These are phyloP conservation scores for Pezicula rhizophila DNA, from an alignment of 2,329 filamentous ascomycete genomes.

Conservation along the genomic window DNA sequence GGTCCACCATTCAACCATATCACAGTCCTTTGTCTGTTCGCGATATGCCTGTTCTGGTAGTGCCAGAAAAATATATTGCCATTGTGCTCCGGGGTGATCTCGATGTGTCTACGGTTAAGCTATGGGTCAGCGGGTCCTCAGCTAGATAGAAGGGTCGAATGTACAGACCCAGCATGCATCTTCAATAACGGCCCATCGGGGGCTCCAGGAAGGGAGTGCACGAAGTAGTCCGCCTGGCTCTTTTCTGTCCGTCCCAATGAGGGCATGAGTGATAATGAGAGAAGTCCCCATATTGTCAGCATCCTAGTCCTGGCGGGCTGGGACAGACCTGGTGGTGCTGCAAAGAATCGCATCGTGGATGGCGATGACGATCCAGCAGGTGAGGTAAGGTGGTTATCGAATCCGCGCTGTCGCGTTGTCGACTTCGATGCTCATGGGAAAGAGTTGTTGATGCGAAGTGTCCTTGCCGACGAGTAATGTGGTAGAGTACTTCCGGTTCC, in stretches of 20 bases:
- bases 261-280: conserved; percentile 39
- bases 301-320: conserved; percentile 7
- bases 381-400: conserved; percentile 6
- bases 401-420: conserved; percentile 9
- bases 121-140: conserved; percentile 6
- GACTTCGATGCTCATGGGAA: conserved; percentile 4
- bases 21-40: conserved; percentile 81
- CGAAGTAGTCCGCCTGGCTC: conserved; percentile 81
- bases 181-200: conserved; percentile 75
- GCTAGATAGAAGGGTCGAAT: conserved; percentile 1
- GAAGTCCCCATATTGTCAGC: conserved; percentile 24
- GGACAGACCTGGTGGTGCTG: conserved; percentile 7
- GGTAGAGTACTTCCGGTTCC: no score
- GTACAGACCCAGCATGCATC: conserved; percentile 92
- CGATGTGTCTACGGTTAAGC: conserved; percentile 65
- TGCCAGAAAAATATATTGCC: conserved; percentile 99
- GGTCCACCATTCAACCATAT: conserved; percentile 97
- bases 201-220: conserved; percentile 76
- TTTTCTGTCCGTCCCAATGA: conserved; percentile 40
- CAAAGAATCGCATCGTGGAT: conserved; percentile 24
- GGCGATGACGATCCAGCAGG: conserved; percentile 7
- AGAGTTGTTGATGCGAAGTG: conserved; percentile 1
- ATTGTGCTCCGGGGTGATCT: conserved; percentile 77
- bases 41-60: conserved; percentile 91
- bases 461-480: neutral